These are phyloP conservation scores for Chlorella sp. DNA, from an alignment of 139 green algal genomes.

Conservation along the genomic window DNA sequence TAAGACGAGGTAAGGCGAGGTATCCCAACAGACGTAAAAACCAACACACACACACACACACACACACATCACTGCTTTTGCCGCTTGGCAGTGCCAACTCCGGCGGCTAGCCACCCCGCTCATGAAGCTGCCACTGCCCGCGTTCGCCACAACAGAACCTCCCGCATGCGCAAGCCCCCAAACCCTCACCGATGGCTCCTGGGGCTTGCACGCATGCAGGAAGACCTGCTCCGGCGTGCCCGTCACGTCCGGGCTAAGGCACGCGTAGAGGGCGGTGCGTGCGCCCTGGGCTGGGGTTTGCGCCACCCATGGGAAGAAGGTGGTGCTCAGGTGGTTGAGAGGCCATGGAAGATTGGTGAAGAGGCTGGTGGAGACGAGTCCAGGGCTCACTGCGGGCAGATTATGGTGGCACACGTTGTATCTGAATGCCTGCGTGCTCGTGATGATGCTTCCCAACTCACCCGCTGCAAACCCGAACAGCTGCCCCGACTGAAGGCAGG, in stretches of 20 bases:
- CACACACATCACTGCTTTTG: too few relatives aligned
- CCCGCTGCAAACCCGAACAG: too few relatives aligned
- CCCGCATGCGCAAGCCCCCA: too few relatives aligned
- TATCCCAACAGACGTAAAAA: background rate
- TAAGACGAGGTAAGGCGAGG: too few relatives aligned
- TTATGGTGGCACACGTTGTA: background rate
- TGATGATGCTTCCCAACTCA: background rate
- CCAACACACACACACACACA: too few relatives aligned
- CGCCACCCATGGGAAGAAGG: background rate
- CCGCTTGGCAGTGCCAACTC: too few relatives aligned
- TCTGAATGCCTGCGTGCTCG: background rate
- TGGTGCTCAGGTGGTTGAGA: background rate
- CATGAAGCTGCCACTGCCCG: too few relatives aligned
- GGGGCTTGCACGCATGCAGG: background rate
- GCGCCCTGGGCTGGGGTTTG: background rate
- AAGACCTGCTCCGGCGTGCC: background rate
- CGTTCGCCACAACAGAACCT: too few relatives aligned
- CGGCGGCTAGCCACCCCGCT: too few relatives aligned
- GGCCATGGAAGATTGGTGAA: background rate
- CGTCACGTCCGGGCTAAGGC: background rate
- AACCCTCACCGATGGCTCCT: background rate
- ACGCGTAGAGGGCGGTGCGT: background rate
- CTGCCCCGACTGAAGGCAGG: too few relatives aligned
- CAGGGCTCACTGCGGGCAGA: background rate
- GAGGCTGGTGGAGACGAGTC: conserved; percentile 1